Conservation (phyloP, 2,329 filamentous ascomycete genomes). For the Xylariales sp. region DNA sequence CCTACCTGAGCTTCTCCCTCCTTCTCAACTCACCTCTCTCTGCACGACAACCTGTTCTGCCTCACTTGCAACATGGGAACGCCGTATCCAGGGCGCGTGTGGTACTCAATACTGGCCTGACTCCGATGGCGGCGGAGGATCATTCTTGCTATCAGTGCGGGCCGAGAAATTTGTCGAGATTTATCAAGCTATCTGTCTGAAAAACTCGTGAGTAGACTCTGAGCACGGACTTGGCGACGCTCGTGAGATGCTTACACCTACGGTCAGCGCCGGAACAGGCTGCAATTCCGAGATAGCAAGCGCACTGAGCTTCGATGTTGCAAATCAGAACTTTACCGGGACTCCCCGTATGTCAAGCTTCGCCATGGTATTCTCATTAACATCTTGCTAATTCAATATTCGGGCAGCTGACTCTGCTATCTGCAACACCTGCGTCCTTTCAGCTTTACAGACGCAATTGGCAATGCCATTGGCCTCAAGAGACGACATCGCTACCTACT, state of each 20-base stretch:
- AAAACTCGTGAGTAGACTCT: constrained; percentile 15
- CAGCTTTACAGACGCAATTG: constrained; percentile 15
- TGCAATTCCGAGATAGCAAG: constrained; percentile 19
- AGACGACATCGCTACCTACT: background rate
- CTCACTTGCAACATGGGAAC: constrained; percentile 6
- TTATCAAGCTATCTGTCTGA: constrained; percentile 11
- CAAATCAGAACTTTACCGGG: constrained; percentile 13
- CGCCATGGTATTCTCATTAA: too few relatives aligned
- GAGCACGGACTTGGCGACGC: too few relatives aligned
- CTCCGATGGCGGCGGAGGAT: constrained; percentile 6
- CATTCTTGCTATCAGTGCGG: background rate
- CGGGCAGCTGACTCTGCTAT: constrained; percentile 9
- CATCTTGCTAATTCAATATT: constrained; percentile 8
- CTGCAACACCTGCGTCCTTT: constrained; percentile 20
- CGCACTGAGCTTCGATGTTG: constrained; percentile 9
- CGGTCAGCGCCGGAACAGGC: constrained; percentile 2
- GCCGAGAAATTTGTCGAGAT: constrained; percentile 14
- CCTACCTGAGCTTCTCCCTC: constrained; percentile 4
- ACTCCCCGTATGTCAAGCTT: constrained; percentile 12
- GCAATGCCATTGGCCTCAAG: constrained; percentile 17
- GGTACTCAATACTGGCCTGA: constrained; percentile 15
- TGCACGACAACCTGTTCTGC: constrained; percentile 6
- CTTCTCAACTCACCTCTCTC: constrained; percentile 16
- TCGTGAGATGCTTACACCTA: background rate
- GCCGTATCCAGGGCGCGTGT: constrained; percentile 17